Base-by-base conservation (phyloP, 257 asterid species). In the Salvia miltiorrhiza region DNA sequence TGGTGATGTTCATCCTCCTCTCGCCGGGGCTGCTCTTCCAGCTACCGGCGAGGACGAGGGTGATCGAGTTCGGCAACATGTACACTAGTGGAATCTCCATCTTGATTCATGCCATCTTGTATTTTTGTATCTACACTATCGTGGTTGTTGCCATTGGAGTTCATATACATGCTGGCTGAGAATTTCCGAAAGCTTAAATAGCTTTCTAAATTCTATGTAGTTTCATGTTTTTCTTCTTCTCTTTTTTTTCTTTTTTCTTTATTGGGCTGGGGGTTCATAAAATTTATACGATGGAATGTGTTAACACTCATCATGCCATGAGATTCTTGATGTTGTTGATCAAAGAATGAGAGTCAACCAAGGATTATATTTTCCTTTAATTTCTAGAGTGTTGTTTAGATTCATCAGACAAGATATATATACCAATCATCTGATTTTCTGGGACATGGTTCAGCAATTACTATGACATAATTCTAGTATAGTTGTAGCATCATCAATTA, bases 11-110 rank as follows among this genome's bases (percentile, higher is more conserved):
- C 92, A 80, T 92, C 73, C 77, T 90, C 23, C 77, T 92, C 37
- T 88, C 97, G 7, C 98, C 98, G 11, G 97, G 97, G 57, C 74
- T 93, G 73, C 86, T 93, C 5, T 90, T 93, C 84, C 98, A 90
- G 78, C 45, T 90, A 13, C 97, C 97, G 28, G 97, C 97, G 19
- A 87, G 93, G 81, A 65, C 91, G 3, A 83, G 92, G 70, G 85
- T 88, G 24, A 77, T 92, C 3, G 97, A 90, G 47, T 90, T 90
- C 41, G 97, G 98, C 5, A 92, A 90, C 92, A 88, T 92, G 97
- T 88, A 90, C 63, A 92, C 98, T 0, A 92, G 97, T 45, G 97
- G 96, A 53, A 86, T 90, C 71, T 82, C 98, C 9, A 90, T 90
- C 60, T 82, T 88, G 40, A 87, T 92, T 49, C 97, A 92, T 71